Evolutionary conservation across 2,329 filamentous ascomycete genomes (phyloP).

Genomic region (Pseudovirgaria hyperparasitica): DNA sequence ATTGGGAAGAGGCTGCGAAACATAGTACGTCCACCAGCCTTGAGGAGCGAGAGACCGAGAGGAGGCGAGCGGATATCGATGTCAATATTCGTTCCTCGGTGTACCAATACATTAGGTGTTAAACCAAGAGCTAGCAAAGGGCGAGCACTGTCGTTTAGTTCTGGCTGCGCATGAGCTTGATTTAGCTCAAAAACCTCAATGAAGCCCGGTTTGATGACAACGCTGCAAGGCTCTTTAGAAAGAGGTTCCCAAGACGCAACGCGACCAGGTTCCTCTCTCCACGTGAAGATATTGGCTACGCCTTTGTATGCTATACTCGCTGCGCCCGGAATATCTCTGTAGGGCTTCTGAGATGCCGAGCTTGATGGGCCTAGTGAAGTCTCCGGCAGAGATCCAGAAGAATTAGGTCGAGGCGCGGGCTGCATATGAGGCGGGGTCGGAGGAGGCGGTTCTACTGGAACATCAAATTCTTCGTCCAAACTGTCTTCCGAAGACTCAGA

Average conservation of each 20-base stretch:
- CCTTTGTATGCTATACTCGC: conserved; percentile 40
- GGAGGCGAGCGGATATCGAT: conserved; percentile 87
- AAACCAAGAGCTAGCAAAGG: conserved; percentile 65
- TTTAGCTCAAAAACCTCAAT: conserved; percentile 50
- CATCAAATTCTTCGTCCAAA: conserved; percentile 37
- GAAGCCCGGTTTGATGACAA: conserved; percentile 50
- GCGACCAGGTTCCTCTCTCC: conserved; percentile 45
- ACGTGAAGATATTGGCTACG: conserved; percentile 48
- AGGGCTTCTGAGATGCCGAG: conserved; percentile 66
- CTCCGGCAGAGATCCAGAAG: conserved; percentile 25
- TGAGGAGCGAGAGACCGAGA: conserved; percentile 57
- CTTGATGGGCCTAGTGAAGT: conserved; percentile 63
- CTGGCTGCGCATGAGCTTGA: conserved; percentile 31
- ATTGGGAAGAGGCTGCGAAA: conserved; percentile 67
- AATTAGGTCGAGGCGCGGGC: conserved; percentile 28
- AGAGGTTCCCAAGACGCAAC: conserved; percentile 54
- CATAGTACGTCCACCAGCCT: conserved; percentile 64
- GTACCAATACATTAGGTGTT: conserved; percentile 79
- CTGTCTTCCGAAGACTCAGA: conserved; percentile 45
- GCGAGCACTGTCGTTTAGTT: conserved; percentile 26
- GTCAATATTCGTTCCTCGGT: conserved; percentile 83
- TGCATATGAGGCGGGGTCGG: conserved; percentile 17
- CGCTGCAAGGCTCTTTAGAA: conserved; percentile 48
- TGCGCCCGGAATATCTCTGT: conserved; percentile 39
- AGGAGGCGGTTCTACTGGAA: conserved; percentile 13